A percentile compares a stretch with the other conserved stretches of the same genome.
Conservation (phyloP, 2,329 filamentous ascomycete species). For the Hypoxylon sp. region DNA sequence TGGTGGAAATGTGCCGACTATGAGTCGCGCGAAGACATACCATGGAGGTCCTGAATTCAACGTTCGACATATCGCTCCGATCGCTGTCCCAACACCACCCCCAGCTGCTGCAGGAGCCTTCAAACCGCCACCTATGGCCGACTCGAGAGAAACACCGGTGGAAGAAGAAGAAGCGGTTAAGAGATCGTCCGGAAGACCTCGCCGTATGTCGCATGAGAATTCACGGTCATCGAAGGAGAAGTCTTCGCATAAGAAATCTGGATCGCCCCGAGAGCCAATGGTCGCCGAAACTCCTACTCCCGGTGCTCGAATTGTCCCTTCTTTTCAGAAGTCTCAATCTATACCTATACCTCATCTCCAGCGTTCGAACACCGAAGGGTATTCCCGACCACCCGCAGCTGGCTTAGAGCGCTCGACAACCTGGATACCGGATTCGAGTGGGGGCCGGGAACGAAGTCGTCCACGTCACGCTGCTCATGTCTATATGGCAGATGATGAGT, state of each 20-base stretch:
- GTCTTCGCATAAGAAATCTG: conserved; percentile 42
- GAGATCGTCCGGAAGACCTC: conserved; percentile 40
- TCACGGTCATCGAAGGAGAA: conserved; percentile 44
- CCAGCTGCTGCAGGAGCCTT: conserved; percentile 39
- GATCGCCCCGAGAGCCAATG: conserved; percentile 37
- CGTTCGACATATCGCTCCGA: conserved; percentile 29
- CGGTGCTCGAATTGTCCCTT: conserved; percentile 24
- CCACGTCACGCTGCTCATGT: conserved; percentile 23
- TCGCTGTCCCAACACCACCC: conserved; percentile 46
- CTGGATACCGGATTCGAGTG: conserved; percentile 35
- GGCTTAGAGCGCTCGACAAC: conserved; percentile 37
- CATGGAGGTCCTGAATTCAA: conserved; percentile 22
- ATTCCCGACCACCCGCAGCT: conserved; percentile 35
- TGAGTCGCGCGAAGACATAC: conserved; percentile 40
- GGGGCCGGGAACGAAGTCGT: conserved; percentile 38
- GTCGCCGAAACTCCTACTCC: conserved; percentile 34
- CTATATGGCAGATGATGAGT: conserved; percentile 37
- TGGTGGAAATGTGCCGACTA: conserved; percentile 35
- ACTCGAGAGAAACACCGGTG: conserved; percentile 24
- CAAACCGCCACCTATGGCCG: conserved; percentile 37
- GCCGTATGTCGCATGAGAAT: conserved; percentile 45
- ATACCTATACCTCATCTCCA: conserved; percentile 28
- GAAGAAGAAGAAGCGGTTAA: conserved; percentile 43
- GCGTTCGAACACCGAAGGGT: conserved; percentile 41
- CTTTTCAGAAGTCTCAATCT: conserved; percentile 36